phyloP scores from a whole-genome alignment of 768 basidiomycete genomes.

The Phylloporus rhodoxanthus region DNA sequence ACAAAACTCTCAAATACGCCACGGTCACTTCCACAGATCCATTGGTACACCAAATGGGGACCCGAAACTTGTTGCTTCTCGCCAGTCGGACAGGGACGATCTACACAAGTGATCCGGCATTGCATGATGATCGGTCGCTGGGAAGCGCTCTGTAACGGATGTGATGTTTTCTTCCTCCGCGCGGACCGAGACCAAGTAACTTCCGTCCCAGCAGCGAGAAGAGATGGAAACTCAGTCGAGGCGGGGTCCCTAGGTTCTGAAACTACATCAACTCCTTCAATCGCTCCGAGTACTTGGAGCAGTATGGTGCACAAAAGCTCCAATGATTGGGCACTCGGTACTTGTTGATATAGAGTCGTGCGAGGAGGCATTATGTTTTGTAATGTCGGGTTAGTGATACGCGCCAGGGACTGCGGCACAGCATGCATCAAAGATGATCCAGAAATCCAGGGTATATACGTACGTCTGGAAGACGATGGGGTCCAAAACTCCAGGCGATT shows the following conservation, averaged over 20 bases:
- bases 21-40: conserved; percentile 58
- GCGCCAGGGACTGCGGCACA: conserved; percentile 30
- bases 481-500: conserved; percentile 76
- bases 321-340: conserved; percentile 7
- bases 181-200: conserved; percentile 70
- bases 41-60: conserved; percentile 40
- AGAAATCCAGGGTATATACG: conserved; percentile 23
- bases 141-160: neutral
- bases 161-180: conserved; percentile 40
- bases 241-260: neutral
- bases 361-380: conserved; percentile 51
- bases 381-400: conserved; percentile 38
- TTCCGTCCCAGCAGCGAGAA: conserved; percentile 27
- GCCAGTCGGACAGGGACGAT: conserved; percentile 9
- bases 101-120: conserved; percentile 23
- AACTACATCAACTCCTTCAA: conserved; percentile 27
- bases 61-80: conserved; percentile 7
- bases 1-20: conserved; percentile 60
- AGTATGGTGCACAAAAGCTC: conserved; percentile 19
- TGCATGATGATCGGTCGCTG: conserved; percentile 12
- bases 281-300: conserved; percentile 27
- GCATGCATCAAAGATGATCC: conserved; percentile 28
- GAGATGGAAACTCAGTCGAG: conserved; percentile 2
- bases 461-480: conserved; percentile 71
- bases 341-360: conserved; percentile 49